Base-by-base conservation (phyloP, 2,329 filamentous ascomycete species). In the Pyrenophora seminiperda region DNA sequence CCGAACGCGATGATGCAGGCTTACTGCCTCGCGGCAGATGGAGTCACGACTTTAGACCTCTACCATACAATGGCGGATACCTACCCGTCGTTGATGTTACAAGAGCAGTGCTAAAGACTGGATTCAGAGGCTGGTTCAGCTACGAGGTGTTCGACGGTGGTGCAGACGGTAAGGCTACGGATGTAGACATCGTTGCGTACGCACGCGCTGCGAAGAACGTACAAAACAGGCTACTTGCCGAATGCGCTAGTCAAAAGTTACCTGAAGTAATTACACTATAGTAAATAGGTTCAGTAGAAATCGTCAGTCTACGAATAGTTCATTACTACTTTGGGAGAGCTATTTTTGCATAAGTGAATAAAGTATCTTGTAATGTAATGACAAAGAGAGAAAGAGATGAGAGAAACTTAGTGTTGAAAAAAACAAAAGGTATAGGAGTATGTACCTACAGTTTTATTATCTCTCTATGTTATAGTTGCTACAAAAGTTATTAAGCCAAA, bases 11-110 rank as follows among this genome's bases (percentile, higher is more conserved):
- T 27, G 74, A 80, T 18, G 71, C 75, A 5, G 86, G 84, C 0
- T 61, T 86, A 34, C 72, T 84, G 22, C 84, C 88, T 0, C 76
- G 86, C 27, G 85, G 81, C 0, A 75, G 81, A 24, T 92, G 89
- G 89, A 91, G 87, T 61, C 84, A 88, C 70, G 84, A 86, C 54
- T 87, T 83, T 54, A 75, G 89, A 17, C 87, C 88, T 0, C 69
- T 90, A 50, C 87, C 88, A 0, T 90, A 83, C 58, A 80, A 86
- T 48, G 85, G 85, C 0, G 89, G 88, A 0, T 91, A 90, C 65
- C 69, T 92, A 29, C 88, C 87, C 0, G 81, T 90, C 18, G 77
- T 80, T 9, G 82, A 85, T 39, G 84, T 91, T 45, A 74, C 85
- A 1, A 78, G 76, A 51, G 87, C 87, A 2, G 86, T 91, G 1